A percentile compares a stretch with the other conserved stretches of the same genome.
phyloP scores from a whole-genome alignment of 768 basidiomycete species.

The Boletus rex-veris region DNA sequence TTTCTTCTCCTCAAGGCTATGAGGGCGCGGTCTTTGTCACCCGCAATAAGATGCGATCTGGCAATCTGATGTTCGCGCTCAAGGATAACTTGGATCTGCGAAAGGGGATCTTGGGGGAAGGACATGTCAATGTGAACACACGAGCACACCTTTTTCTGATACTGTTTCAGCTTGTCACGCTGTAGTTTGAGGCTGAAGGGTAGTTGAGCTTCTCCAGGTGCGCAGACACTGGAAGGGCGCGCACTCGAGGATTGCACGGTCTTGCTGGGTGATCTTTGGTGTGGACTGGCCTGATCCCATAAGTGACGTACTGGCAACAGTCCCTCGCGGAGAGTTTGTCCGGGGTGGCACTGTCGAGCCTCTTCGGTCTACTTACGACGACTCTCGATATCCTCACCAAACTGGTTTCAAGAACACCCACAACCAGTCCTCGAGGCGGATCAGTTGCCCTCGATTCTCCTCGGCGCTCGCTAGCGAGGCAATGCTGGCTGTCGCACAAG shows the following conservation, averaged over 20 bases:
- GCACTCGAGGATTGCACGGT: constrained; percentile 93
- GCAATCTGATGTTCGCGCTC: constrained; percentile 90
- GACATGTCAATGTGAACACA: background rate
- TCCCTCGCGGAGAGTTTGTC: background rate
- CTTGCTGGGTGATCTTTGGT: constrained; percentile 90
- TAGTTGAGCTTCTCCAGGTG: constrained; percentile 18
- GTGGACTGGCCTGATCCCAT: constrained; percentile 74
- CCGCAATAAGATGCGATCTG: constrained; percentile 70
- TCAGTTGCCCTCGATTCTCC: constrained; percentile 1
- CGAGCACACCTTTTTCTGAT: constrained; percentile 80
- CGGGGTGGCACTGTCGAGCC: background rate
- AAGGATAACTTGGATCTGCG: constrained; percentile 80
- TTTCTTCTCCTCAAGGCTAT: constrained; percentile 87
- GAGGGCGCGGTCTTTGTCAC: constrained; percentile 84
- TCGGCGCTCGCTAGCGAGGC: constrained; percentile 18
- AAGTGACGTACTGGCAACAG: constrained; percentile 1
- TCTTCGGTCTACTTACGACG: background rate
- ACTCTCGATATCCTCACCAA: constrained; percentile 17
- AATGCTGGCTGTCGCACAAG: constrained; percentile 27
- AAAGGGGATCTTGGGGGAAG: background rate
- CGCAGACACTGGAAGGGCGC: constrained; percentile 32
- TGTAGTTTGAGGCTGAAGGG: constrained; percentile 83
- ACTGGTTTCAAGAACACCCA: background rate
- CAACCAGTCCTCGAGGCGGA: constrained; percentile 13
- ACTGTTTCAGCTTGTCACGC: constrained; percentile 92